Evolutionary conservation across 495 filamentous ascomycete species (phyloP).

Genomic region (Penicillium turbatum): DNA sequence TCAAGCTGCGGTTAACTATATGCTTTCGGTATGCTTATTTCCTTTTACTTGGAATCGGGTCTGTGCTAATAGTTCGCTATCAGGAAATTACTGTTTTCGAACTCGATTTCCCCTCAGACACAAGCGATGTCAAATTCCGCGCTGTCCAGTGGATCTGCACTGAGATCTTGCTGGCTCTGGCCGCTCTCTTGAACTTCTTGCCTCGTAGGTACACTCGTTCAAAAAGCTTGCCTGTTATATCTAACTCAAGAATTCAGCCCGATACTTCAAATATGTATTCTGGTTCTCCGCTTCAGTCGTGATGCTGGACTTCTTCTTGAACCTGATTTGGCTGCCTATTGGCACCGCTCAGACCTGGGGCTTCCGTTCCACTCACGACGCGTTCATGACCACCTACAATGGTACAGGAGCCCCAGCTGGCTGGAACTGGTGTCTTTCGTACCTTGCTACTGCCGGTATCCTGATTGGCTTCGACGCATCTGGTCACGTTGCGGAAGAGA

Average conservation of each 20-base stretch:
- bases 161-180: constrained; percentile 44
- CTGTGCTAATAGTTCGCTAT: neutral
- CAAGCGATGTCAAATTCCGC: constrained; percentile 45
- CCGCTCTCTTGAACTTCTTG: constrained; percentile 42
- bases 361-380: constrained; percentile 50
- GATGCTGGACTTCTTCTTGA: constrained; percentile 51
- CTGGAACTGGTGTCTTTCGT: constrained; percentile 59
- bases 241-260: constrained; percentile 27
- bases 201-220: constrained; percentile 31
- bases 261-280: constrained; percentile 45
- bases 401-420: constrained; percentile 51
- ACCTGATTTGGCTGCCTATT: constrained; percentile 56
- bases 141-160: constrained; percentile 51
- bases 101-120: constrained; percentile 45
- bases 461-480: constrained; percentile 56
- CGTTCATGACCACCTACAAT: constrained; percentile 56
- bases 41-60: neutral
- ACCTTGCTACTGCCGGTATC: constrained; percentile 55
- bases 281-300: constrained; percentile 46
- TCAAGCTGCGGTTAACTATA: constrained; percentile 51
- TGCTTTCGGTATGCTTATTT: constrained; percentile 42
- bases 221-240: neutral
- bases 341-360: constrained; percentile 50
- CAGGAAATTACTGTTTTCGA: constrained; percentile 53
- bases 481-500: constrained; percentile 55